Conservation (phyloP, 805 yeast genomes). For the Candida railenensis region DNA sequence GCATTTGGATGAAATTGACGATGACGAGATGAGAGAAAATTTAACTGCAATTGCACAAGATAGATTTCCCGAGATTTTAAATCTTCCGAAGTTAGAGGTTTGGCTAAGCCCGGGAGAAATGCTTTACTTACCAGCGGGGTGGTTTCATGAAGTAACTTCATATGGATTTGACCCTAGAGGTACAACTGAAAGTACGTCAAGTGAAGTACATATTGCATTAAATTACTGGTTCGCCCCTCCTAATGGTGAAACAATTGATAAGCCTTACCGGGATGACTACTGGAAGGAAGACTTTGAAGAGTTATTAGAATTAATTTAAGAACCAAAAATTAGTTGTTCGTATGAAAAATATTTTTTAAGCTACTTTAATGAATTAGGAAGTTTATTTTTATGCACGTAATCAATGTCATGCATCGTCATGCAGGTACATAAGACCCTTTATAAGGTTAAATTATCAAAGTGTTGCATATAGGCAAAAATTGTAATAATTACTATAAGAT, state of each 20-base stretch:
- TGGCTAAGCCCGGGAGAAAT: constrained; percentile 61
- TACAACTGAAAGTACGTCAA: not conserved
- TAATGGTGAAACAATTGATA: constrained; percentile 23
- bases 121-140: constrained; percentile 72
- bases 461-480: not conserved
- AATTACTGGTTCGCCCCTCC: constrained; percentile 81
- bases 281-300: constrained; percentile 54
- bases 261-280: constrained; percentile 47
- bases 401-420: not conserved
- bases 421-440: not conserved
- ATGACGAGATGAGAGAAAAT: constrained; percentile 18
- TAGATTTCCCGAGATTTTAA: constrained; percentile 49
- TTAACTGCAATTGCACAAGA: constrained; percentile 36
- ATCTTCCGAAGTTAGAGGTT: constrained; percentile 43
- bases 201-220: constrained; percentile 54
- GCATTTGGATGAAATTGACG: constrained; percentile 55
- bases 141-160: constrained; percentile 82
- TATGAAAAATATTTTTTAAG: too few relatives aligned
- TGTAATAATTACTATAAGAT: too few relatives aligned
- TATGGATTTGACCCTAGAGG: constrained; percentile 38
- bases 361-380: too few relatives aligned
- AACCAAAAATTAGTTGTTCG: not conserved
- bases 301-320: constrained; percentile 33
- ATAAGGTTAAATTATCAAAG: not conserved
- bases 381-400: not conserved